phyloP scores from a whole-genome alignment of 768 basidiomycete genomes.

The Hygrophorus russula region DNA sequence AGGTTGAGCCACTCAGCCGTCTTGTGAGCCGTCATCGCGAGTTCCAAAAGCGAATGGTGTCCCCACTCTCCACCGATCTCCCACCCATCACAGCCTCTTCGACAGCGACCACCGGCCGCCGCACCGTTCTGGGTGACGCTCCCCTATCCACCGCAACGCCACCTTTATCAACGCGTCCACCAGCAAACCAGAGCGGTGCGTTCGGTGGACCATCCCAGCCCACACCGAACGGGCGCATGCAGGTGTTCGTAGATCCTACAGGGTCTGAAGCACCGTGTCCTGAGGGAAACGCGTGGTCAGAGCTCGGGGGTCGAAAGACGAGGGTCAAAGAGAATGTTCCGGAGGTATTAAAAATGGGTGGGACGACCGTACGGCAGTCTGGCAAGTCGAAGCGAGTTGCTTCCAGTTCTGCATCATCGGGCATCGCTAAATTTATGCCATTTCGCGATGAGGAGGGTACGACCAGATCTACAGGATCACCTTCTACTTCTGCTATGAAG shows the following conservation, averaged over 20 bases:
- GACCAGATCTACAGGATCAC: slow-evolving; percentile 1
- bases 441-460: slow-evolving; percentile 38
- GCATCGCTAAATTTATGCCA: slow-evolving; percentile 46
- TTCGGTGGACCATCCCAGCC: slow-evolving; percentile 15
- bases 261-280: slow-evolving; percentile 28
- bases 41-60: slow-evolving; percentile 90
- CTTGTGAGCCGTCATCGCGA: slow-evolving; percentile 70
- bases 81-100: slow-evolving; percentile 22
- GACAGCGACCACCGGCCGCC: slow-evolving; percentile 21
- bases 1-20: slow-evolving; percentile 70
- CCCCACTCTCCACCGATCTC: slow-evolving; percentile 26
- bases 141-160: slow-evolving; percentile 22
- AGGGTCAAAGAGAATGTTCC: slow-evolving; percentile 72
- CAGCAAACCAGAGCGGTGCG: slow-evolving; percentile 14
- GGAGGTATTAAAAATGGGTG: slow-evolving; percentile 56
- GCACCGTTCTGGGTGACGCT: slow-evolving; percentile 28
- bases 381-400: slow-evolving; percentile 44
- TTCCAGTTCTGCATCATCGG: slow-evolving; percentile 20
- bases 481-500: slow-evolving; percentile 32
- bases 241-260: slow-evolving; percentile 63
- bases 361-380: slow-evolving; percentile 54
- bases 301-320: slow-evolving; percentile 67
- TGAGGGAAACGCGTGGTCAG: slow-evolving; percentile 47
- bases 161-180: slow-evolving; percentile 18
- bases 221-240: slow-evolving; percentile 37